Evolutionary conservation across 176 grass and related monocot genomes (phyloP), one percentile per base, ranked within the genome.

Genomic region (Tillandsia leiboldiana): DNA sequence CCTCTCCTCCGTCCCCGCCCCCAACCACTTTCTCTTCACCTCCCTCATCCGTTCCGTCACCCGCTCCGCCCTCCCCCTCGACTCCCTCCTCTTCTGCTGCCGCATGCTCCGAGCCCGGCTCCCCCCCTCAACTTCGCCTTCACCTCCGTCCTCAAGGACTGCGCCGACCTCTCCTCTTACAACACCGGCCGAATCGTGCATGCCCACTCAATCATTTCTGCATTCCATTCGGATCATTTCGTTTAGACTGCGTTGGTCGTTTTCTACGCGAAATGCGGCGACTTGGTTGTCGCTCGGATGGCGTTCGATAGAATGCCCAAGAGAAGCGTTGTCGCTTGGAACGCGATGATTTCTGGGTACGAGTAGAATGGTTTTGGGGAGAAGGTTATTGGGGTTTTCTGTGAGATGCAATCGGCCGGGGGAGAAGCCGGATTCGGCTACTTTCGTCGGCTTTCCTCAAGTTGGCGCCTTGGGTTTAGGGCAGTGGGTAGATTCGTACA

Each of bases 271-370:
- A 85, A 88, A 56, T 75, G 77, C 3, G 75, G 78, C 12, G 47
- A 73, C 12, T 71, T 88, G 58, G 10, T 0, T 8, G 65, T 72
- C 66, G 87, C 91, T 49, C 73, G 81, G 53, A 88, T 80, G 53
- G 47, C 91, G 77, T 96, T 96, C 64, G 82, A 91, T 14, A 78
- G 73, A 86, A 88, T 89, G 80, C 66, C 53, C 59, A 67, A 83
- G 1, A 73, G 78, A 73, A 87, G 69, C 9, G 75, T 81, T 20
- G 85, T 91, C 29, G 81, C 82, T 75, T 96, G 88, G 92, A 96
- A 90, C 56, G 80, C 83, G 1, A 91, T 96, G 85, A 89, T 96
- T 50, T 84, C 88, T 67, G 85, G 85, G 56, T 96, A 89, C 2
- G 83, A 91, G 70, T 78, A 81, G 64, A 87, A 96, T 33, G 88